These are phyloP conservation scores for Mucor circinelloides DNA, from an alignment of 371 early-diverging fungal genomes.

Conservation along the genomic window DNA sequence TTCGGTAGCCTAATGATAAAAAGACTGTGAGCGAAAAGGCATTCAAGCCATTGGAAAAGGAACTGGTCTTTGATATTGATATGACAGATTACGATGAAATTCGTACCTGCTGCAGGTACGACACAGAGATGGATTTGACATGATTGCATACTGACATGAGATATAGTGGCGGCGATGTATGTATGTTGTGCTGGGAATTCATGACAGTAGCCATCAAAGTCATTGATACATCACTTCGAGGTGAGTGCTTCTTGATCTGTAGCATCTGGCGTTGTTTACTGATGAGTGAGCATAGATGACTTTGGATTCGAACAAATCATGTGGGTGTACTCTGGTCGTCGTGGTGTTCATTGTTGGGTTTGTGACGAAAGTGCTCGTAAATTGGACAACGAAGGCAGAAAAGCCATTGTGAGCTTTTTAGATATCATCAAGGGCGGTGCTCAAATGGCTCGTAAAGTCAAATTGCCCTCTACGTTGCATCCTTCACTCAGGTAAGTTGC, in stretches of 20 bases:
- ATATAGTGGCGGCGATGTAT: slow-evolving; percentile 81
- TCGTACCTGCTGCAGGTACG: slow-evolving; percentile 91
- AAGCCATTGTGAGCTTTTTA: slow-evolving; percentile 85
- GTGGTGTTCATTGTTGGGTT: slow-evolving; percentile 99
- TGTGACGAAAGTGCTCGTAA: slow-evolving; percentile 87
- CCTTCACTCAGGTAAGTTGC: slow-evolving; percentile 64
- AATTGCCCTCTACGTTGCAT: slow-evolving; percentile 58
- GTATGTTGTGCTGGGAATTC: slow-evolving; percentile 92
- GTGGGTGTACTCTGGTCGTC: slow-evolving; percentile 98
- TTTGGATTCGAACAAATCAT: slow-evolving; percentile 95
- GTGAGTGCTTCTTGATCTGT: slow-evolving; percentile 30
- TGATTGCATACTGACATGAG: not conserved
- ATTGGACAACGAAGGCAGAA: slow-evolving; percentile 77
- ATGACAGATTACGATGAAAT: slow-evolving; percentile 99
- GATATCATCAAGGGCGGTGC: slow-evolving; percentile 87
- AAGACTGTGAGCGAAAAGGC: slow-evolving; percentile 71
- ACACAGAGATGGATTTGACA: not conserved
- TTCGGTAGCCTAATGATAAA: slow-evolving; percentile 75
- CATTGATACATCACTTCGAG: slow-evolving; percentile 71
- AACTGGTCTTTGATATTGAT: slow-evolving; percentile 99
- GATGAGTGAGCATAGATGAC: slow-evolving; percentile 64
- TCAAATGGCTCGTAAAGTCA: slow-evolving; percentile 71
- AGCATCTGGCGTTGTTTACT: not conserved
- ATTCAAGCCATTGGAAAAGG: slow-evolving; percentile 83
- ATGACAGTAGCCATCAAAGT: slow-evolving; percentile 94